phyloP scores from a whole-genome alignment of 257 asterid genomes.

The Nicotiana undulata region DNA sequence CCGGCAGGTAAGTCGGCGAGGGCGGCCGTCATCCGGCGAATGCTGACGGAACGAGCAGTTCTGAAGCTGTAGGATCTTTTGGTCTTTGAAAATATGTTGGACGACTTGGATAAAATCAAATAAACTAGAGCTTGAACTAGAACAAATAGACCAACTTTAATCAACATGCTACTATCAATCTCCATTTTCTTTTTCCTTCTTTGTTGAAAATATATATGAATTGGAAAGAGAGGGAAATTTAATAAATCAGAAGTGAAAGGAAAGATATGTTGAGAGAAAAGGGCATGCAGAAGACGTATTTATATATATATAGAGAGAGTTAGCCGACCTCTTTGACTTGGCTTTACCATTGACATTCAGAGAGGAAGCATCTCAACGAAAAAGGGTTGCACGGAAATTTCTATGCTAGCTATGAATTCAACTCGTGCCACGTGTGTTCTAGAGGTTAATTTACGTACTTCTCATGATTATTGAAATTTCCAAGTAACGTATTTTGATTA shows the following conservation, averaged over 20 bases:
- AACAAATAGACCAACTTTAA: slow-evolving; percentile 39
- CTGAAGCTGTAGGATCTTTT: slow-evolving; percentile 37
- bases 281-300: too few species aligned
- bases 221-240: too few species aligned
- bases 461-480: background rate
- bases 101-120: slow-evolving; percentile 44
- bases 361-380: too few species aligned
- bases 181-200: slow-evolving; percentile 14
- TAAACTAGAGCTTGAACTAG: slow-evolving; percentile 50
- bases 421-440: background rate
- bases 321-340: slow-evolving; percentile 4
- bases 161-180: slow-evolving; percentile 17
- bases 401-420: background rate
- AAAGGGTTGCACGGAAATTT: background rate
- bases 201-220: too few species aligned
- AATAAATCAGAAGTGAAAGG: too few species aligned
- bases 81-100: slow-evolving; percentile 36
- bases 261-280: too few species aligned
- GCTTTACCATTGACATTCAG: background rate
- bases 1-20: slow-evolving; percentile 53
- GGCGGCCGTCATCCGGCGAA: slow-evolving; percentile 60
- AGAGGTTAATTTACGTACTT: background rate
- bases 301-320: background rate
- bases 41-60: slow-evolving; percentile 40
- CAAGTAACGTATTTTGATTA: too few species aligned